Base-by-base conservation (phyloP, 495 filamentous ascomycete genomes). In the Antarctomyces pellizariae region DNA sequence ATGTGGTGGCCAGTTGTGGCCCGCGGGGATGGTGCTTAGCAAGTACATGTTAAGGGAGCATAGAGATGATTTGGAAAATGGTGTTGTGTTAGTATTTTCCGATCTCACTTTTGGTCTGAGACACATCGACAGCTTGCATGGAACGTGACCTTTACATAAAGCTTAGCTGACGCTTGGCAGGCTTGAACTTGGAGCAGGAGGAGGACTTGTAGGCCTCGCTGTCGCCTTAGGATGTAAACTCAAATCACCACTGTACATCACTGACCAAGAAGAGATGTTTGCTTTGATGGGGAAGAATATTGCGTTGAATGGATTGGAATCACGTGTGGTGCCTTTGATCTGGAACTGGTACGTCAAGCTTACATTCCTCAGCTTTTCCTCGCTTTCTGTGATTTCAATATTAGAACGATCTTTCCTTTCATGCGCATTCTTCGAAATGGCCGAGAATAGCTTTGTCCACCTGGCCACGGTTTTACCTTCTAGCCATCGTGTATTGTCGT, bases 1-100 rank as follows among this genome's bases (percentile, higher is more conserved):
- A 37, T 93, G 84, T 46, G 86, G 86, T 9, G 86, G 86, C 1
- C 72, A 80, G 42, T 53, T 89, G 8, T 95, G 86, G 86, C 86
- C 83, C 0, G 86, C 86, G 1, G 86, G 86, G 6, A 74, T 82
- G 66, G 67, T 82, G 2, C 50, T 97, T 14, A 64, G 71, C 6
- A 77, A 71, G 43, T 89, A 93, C 42, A 54, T 93, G 52, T 54
- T 97, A 18, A 57, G 65, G 26, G 66, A 65, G 34, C 73, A 75
- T 36, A 45, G 51, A 32, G 51, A 59, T 14, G 48, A 59, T 25
- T 38, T 92, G 34, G 43, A 49, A 29, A 54, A 59, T 13, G 67
- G 71, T 33, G 61, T 64, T 41, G 82, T 92, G 82, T 90, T 42
- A 43, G 73, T n/a, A n/a, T 72, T 36, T 29, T 42, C 16, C 19